phyloP scores from a whole-genome alignment of 129 eudicot genomes.

The Flaveria ramosissima region DNA sequence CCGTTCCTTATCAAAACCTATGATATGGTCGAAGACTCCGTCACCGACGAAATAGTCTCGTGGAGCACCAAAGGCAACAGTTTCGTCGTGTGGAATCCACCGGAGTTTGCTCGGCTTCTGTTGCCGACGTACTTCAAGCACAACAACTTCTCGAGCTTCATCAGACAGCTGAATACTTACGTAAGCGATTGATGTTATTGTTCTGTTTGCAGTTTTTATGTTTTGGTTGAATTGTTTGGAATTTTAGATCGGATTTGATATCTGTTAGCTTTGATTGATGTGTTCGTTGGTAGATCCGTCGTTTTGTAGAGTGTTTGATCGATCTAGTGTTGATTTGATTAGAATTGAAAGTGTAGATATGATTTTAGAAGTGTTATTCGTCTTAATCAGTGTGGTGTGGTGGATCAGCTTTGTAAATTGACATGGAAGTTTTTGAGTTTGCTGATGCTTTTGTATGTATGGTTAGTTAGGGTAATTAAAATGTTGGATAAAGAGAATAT shows the following conservation, averaged over 20 bases:
- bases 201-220: too few species aligned
- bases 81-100: conserved; percentile 84
- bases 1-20: conserved; percentile 81
- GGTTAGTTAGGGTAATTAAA: background rate
- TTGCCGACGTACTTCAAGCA: conserved; percentile 78
- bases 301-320: conserved; percentile 1
- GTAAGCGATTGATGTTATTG: conserved; percentile 30
- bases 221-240: too few species aligned
- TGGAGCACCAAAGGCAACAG: conserved; percentile 62
- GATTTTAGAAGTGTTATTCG: background rate
- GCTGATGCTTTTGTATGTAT: background rate
- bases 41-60: conserved; percentile 71
- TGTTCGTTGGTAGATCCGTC: background rate
- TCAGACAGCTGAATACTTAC: conserved; percentile 81
- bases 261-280: background rate
- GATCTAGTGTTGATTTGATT: background rate
- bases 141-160: conserved; percentile 82
- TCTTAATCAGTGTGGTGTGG: background rate
- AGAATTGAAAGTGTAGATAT: too few species aligned
- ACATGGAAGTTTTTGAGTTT: background rate
- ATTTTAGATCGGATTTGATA: background rate
- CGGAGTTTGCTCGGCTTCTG: conserved; percentile 67
- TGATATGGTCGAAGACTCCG: conserved; percentile 80
- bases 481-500: background rate
- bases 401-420: background rate